These are phyloP conservation scores for Eragrostis curvula DNA, from an alignment of 176 grass and related monocot genomes.

Conservation along the genomic window DNA sequence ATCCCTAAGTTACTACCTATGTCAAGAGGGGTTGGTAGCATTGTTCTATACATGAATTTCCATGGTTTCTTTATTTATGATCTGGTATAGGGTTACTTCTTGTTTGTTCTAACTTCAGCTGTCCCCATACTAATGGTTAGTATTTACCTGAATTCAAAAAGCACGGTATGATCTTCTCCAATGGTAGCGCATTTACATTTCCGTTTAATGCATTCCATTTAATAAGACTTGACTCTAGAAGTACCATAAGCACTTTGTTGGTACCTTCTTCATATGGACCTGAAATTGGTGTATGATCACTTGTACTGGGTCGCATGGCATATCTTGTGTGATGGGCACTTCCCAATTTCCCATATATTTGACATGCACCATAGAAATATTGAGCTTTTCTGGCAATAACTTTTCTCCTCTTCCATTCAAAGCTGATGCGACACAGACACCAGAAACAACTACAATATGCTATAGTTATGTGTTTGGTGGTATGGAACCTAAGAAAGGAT, in stretches of 20 bases:
- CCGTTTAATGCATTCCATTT: neutral
- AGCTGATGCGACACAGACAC: constrained; percentile 6
- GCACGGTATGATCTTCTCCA: neutral
- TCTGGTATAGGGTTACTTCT: neutral
- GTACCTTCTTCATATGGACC: neutral
- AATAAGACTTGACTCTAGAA: neutral
- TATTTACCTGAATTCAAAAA: neutral
- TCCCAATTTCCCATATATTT: neutral
- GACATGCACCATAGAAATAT: neutral
- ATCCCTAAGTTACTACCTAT: neutral
- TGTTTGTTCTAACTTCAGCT: constrained; percentile 9
- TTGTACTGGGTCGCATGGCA: neutral
- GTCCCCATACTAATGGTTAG: neutral
- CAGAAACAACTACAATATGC: constrained; percentile 3
- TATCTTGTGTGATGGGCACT: neutral
- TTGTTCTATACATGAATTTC: neutral
- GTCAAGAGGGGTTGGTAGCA: neutral
- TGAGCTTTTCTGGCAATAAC: neutral
- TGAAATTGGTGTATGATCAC: constrained; percentile 11
- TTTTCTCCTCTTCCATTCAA: neutral
- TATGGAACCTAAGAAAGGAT: neutral
- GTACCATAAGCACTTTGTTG: constrained; percentile 3
- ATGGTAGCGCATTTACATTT: neutral
- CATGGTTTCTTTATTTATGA: constrained; percentile 13
- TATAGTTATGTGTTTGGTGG: neutral